These are phyloP conservation scores for Neofusicoccum ribis DNA, from an alignment of 2,329 filamentous ascomycete species.

Conservation along the genomic window DNA sequence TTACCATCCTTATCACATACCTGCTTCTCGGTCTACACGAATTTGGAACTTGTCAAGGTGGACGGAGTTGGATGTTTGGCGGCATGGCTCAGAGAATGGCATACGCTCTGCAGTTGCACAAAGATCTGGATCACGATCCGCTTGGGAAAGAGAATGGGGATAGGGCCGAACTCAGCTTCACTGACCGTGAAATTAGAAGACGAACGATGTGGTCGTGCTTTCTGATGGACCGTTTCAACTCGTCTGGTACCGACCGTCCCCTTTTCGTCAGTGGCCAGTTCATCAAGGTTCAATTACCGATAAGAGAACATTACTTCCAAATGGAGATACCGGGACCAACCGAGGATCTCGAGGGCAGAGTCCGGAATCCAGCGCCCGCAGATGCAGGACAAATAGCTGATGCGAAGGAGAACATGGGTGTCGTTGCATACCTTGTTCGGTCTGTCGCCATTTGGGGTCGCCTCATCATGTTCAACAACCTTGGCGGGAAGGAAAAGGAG, in stretches of 20 bases:
- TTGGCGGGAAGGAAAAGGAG: constrained; percentile 82
- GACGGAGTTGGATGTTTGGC: constrained; percentile 91
- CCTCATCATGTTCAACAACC: constrained; percentile 85
- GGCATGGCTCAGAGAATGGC: constrained; percentile 97
- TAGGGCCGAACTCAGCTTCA: constrained; percentile 73
- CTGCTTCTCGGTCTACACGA: constrained; percentile 88
- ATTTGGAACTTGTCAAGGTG: constrained; percentile 95
- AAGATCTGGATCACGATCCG: constrained; percentile 83
- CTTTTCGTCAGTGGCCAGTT: constrained; percentile 89
- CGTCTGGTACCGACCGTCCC: constrained; percentile 88
- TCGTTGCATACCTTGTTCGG: constrained; percentile 85
- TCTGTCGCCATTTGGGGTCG: constrained; percentile 86
- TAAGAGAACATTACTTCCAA: constrained; percentile 86
- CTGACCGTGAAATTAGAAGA: constrained; percentile 87
- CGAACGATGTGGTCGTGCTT: constrained; percentile 99
- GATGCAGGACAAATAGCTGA: constrained; percentile 66
- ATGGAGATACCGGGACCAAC: constrained; percentile 88
- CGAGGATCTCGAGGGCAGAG: constrained; percentile 73
- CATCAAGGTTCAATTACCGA: constrained; percentile 83
- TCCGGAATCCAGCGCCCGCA: constrained; percentile 62
- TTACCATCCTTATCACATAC: constrained; percentile 90
- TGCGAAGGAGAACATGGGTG: constrained; percentile 84
- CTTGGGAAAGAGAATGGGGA: constrained; percentile 58
- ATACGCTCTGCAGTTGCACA: constrained; percentile 90
- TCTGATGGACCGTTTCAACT: constrained; percentile 96